phyloP scores from a whole-genome alignment of 768 basidiomycete species.

The Tricholoma bakamatsutake region DNA sequence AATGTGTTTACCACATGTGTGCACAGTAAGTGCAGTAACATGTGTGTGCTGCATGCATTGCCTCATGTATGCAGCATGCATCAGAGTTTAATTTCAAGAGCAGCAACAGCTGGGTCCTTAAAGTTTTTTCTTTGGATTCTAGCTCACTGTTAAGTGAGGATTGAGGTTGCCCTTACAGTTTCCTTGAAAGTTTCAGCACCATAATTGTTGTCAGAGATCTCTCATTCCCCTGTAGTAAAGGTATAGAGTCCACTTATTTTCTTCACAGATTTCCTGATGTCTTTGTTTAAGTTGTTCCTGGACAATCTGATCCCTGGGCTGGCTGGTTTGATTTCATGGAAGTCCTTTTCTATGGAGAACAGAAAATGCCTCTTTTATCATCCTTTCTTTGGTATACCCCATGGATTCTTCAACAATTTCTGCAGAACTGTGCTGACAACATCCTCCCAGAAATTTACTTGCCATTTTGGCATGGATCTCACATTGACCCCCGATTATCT shows the following conservation, averaged over 20 bases:
- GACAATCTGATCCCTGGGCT: constrained; percentile 16
- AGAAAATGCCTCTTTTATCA: constrained; percentile 4
- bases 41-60: too few relatives aligned
- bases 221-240: background rate
- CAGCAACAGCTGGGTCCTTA: too few relatives aligned
- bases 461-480: background rate
- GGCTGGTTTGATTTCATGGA: constrained; percentile 8
- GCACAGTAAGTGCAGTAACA: too few relatives aligned
- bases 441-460: background rate
- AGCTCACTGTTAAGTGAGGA: too few relatives aligned
- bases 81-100: too few relatives aligned
- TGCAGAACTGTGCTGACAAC: constrained; percentile 1
- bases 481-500: background rate
- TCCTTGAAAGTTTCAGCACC: constrained; percentile 6
- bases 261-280: constrained; percentile 6
- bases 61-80: too few relatives aligned
- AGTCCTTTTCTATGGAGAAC: constrained; percentile 5
- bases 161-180: too few relatives aligned
- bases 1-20: too few relatives aligned
- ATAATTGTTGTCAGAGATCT: constrained; percentile 3
- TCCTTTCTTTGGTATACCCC: constrained; percentile 1
- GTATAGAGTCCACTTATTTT: constrained; percentile 3
- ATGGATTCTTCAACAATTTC: constrained; percentile 11
- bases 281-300: constrained; percentile 6
- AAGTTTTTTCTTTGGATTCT: too few relatives aligned